Conservation (phyloP, 2,329 filamentous ascomycete species). For the Cercospora sojina region DNA sequence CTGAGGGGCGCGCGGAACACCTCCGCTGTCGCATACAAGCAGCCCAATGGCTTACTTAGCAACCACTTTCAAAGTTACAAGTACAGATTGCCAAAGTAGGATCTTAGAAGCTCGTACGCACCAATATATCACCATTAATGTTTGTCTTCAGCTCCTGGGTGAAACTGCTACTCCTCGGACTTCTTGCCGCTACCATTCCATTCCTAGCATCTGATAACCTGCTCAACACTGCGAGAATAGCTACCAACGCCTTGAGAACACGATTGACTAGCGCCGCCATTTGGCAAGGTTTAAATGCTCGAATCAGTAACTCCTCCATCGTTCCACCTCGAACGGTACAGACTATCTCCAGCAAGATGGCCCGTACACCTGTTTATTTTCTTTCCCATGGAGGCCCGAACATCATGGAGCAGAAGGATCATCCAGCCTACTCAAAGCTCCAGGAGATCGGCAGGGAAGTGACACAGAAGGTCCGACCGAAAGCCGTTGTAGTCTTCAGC, state of each 20-base stretch:
- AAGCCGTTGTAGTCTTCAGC: constrained; percentile 72
- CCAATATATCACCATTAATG: constrained; percentile 6
- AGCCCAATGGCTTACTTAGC: background rate
- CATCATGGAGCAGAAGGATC: constrained; percentile 66
- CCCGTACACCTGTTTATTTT: constrained; percentile 53
- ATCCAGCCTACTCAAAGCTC: constrained; percentile 66
- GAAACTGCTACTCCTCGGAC: constrained; percentile 22
- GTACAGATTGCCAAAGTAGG: background rate
- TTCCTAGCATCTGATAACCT: background rate
- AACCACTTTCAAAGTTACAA: background rate
- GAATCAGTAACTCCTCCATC: background rate
- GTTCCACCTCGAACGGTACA: background rate
- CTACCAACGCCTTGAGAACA: background rate
- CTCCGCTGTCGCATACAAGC: background rate
- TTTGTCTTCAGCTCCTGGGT: constrained; percentile 16
- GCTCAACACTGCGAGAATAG: constrained; percentile 5
- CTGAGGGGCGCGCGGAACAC: background rate
- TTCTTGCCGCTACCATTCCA: constrained; percentile 18
- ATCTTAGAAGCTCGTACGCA: background rate
- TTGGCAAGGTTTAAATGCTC: background rate
- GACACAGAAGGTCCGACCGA: constrained; percentile 66
- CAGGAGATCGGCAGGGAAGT: constrained; percentile 68
- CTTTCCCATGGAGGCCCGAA: constrained; percentile 53
- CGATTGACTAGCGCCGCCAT: background rate
- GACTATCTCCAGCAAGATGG: constrained; percentile 10